Percentiles rank a stretch among this genome's conserved stretches.
phyloP scores from a whole-genome alignment of 345 rosid genomes.

The Syzygium aromaticum region DNA sequence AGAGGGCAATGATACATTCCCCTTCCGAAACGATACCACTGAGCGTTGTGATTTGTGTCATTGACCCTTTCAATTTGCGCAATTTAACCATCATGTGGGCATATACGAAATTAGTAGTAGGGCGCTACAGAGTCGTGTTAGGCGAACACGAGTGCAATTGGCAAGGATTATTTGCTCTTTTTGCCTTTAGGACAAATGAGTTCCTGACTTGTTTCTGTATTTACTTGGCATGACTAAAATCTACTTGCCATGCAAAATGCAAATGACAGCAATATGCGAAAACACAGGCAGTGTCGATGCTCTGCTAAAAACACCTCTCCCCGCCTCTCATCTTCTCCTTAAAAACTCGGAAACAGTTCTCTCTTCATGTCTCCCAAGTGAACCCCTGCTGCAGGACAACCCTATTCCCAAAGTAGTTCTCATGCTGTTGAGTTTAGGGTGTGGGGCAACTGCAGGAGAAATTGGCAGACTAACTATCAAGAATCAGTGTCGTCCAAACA shows the following conservation, averaged over 20 bases:
- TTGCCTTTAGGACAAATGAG: background rate
- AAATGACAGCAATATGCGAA: too few relatives aligned
- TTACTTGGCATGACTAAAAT: background rate
- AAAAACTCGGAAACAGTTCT: background rate
- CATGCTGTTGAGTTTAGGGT: background rate
- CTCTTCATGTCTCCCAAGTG: background rate
- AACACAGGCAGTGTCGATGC: background rate
- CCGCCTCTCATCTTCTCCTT: background rate
- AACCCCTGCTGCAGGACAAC: background rate
- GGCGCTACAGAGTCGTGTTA: background rate
- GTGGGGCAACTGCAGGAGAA: background rate
- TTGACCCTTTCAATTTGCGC: background rate
- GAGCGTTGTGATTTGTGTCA: background rate
- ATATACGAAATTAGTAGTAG: background rate
- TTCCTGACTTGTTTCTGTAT: background rate
- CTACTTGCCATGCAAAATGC: too few relatives aligned
- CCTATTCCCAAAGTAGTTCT: background rate
- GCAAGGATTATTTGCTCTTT: background rate
- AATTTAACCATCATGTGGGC: background rate
- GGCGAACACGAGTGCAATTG: background rate
- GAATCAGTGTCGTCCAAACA: background rate
- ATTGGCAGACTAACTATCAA: background rate
- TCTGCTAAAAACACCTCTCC: background rate
- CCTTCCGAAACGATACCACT: background rate
- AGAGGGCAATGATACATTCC: background rate